Conservation (phyloP, 2,329 filamentous ascomycete species). For the Fusarium pseudograminearum region DNA sequence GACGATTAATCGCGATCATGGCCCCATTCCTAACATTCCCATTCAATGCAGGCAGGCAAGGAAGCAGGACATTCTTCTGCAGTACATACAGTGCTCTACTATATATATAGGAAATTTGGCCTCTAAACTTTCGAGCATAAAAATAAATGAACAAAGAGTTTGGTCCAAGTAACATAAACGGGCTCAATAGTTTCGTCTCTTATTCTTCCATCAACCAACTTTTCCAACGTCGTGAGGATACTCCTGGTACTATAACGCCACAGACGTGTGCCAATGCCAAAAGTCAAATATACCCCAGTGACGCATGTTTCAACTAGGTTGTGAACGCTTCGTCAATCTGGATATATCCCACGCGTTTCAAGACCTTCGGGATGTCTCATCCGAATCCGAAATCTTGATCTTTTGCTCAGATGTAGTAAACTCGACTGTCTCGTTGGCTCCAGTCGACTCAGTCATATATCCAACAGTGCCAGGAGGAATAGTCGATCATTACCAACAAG, state of each 20-base stretch:
- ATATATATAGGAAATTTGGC: background rate
- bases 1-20: background rate
- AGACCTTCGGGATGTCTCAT: background rate
- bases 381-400: background rate
- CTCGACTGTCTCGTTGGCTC: background rate
- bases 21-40: constrained; percentile 16
- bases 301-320: constrained; percentile 14
- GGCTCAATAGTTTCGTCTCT: background rate
- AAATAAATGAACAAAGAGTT: background rate
- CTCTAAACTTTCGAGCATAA: background rate
- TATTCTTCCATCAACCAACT: background rate
- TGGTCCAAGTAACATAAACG: background rate
- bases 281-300: background rate
- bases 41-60: background rate
- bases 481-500: background rate
- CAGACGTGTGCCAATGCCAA: constrained; percentile 29
- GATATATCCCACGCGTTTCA: background rate
- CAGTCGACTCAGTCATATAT: background rate
- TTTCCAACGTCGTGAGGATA: background rate
- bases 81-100: background rate
- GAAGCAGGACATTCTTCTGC: constrained; percentile 9
- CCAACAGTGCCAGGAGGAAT: background rate
- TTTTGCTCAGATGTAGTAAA: background rate
- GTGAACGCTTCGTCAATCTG: constrained; percentile 9
- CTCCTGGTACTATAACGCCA: constrained; percentile 30